phyloP scores from a whole-genome alignment of 2,329 filamentous ascomycete species.

The Diaporthe citriasiana region DNA sequence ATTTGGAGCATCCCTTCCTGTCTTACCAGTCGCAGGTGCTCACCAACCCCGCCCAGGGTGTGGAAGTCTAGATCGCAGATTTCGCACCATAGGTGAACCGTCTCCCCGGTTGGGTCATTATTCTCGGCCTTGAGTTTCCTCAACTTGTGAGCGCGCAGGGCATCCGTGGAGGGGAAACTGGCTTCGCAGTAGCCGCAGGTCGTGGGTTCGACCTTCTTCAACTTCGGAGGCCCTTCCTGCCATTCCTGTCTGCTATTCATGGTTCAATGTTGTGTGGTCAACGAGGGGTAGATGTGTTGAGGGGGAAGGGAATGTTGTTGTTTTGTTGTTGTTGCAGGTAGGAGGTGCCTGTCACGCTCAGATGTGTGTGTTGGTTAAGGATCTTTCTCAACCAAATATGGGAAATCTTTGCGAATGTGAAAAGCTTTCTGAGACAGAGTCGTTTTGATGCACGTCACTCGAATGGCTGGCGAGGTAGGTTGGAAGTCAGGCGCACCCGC shows the following conservation, averaged over 20 bases:
- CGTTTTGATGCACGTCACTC: no score
- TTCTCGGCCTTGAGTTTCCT: conserved; percentile 46
- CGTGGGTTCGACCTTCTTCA: background rate
- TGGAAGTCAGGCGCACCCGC: background rate
- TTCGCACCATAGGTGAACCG: conserved; percentile 55
- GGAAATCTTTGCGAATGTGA: background rate
- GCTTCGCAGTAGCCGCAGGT: conserved; percentile 41
- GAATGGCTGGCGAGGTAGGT: background rate
- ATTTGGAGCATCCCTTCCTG: background rate
- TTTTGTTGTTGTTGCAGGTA: background rate
- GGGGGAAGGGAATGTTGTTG: background rate
- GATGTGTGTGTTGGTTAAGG: background rate
- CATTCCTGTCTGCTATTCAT: background rate
- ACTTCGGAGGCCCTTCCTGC: background rate
- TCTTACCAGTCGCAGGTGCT: conserved; percentile 55
- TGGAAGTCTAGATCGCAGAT: conserved; percentile 56
- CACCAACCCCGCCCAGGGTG: conserved; percentile 49
- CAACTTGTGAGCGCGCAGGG: conserved; percentile 48
- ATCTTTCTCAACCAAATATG: background rate
- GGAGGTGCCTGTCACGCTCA: background rate
- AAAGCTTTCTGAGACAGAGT: background rate
- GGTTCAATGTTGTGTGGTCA: background rate
- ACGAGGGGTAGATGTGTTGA: background rate
- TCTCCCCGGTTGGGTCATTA: background rate
- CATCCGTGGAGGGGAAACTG: conserved; percentile 43